These are phyloP conservation scores for Hippophae rhamnoides DNA, from an alignment of 306 rosid genomes.

Conservation along the genomic window DNA sequence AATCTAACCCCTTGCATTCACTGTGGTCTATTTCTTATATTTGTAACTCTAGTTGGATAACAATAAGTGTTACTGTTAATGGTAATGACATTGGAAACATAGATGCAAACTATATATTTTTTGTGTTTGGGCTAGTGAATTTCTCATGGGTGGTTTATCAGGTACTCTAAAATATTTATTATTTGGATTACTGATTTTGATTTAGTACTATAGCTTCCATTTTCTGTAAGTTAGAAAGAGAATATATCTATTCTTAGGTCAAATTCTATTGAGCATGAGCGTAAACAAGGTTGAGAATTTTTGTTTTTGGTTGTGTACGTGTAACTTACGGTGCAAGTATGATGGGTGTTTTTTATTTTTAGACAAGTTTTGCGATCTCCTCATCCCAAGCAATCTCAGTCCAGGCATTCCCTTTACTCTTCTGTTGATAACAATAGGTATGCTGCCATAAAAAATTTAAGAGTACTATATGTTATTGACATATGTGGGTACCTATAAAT, in stretches of 20 bases:
- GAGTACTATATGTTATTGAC: slow-evolving; percentile 49
- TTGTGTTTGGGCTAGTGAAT: too few relatives aligned
- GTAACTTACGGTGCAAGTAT: slow-evolving; percentile 78
- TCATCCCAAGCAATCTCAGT: slow-evolving; percentile 99
- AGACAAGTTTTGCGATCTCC: slow-evolving; percentile 99
- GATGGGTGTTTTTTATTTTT: slow-evolving; percentile 79
- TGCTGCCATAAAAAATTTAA: slow-evolving; percentile 44
- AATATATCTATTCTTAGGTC: slow-evolving; percentile 25
- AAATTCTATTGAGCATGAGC: slow-evolving; percentile 38
- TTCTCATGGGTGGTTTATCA: too few relatives aligned
- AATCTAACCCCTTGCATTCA: too few relatives aligned
- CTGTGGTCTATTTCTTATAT: too few relatives aligned
- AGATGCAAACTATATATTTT: too few relatives aligned
- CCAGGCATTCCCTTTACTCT: slow-evolving; percentile 97
- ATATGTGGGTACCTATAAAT: slow-evolving; percentile 13
- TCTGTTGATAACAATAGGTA: slow-evolving; percentile 86
- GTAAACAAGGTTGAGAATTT: slow-evolving; percentile 51
- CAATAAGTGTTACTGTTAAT: too few relatives aligned
- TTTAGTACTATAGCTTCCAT: slow-evolving; percentile 15
- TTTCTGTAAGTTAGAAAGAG: slow-evolving; percentile 23
- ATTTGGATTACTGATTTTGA: neutral
- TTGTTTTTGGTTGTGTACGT: slow-evolving; percentile 34
- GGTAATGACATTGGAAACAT: too few relatives aligned
- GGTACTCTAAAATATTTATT: too few relatives aligned
- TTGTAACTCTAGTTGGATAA: too few relatives aligned